A percentile compares a stretch with the other conserved stretches of the same genome.
These are phyloP conservation scores for Lactarius hatsudake DNA, from an alignment of 768 basidiomycete genomes.

Conservation along the genomic window DNA sequence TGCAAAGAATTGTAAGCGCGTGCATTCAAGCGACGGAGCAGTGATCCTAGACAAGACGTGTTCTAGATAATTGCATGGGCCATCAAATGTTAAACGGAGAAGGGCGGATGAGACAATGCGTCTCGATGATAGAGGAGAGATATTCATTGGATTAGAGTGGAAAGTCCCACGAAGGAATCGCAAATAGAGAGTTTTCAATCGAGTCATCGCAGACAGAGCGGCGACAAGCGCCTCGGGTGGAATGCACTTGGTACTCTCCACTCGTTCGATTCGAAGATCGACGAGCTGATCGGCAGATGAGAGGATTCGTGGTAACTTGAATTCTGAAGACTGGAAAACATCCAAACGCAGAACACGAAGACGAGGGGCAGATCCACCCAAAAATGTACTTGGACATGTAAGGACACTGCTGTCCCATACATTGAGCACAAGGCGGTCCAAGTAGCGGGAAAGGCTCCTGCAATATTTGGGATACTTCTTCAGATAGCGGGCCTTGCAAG, in stretches of 20 bases:
- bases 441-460: conserved; percentile 2
- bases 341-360: background rate
- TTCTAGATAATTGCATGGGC: background rate
- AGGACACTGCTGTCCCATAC: background rate
- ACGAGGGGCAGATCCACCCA: background rate
- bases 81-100: background rate
- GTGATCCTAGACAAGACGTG: background rate
- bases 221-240: background rate
- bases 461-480: background rate
- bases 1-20: background rate
- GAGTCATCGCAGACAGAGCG: background rate
- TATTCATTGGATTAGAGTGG: too few relatives aligned
- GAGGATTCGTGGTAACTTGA: background rate
- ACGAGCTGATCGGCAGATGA: background rate
- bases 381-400: background rate
- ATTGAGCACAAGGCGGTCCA: background rate
- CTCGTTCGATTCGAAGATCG: background rate
- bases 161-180: background rate
- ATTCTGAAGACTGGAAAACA: background rate
- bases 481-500: background rate
- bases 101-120: background rate
- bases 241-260: background rate
- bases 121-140: background rate
- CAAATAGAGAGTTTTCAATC: background rate
- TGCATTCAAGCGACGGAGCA: background rate